Base-by-base conservation (phyloP, 1,284 basidiomycete species). In the Pseudozyma flocculosa region DNA sequence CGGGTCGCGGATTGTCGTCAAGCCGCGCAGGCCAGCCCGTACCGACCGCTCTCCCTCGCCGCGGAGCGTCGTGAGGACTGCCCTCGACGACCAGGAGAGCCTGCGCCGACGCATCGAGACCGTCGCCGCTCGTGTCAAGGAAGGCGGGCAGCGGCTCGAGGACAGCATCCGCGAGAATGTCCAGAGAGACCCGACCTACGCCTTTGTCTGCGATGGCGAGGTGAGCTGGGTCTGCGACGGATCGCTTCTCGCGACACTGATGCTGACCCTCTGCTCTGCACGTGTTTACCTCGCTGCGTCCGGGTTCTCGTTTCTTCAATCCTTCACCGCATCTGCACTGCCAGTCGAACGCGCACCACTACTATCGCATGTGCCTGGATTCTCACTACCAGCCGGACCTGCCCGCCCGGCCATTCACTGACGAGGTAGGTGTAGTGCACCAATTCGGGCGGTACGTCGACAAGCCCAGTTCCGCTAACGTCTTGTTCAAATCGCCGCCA, bases 41-140 rank as follows among this genome's bases (percentile, higher is more conserved):
- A 15, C 7, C 39, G 18, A 40, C 39, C 18, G 39, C 9, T 11
- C 19, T 7, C 37, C 26, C 8, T 40, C 37, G 37, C 44, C 50
- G 17, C 48, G 26, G 5, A 37, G 13, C 5, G 15, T 7, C 17
- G 15, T 50, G 7, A 18, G n/a, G 4, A 15, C 19, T 4, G 19
- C 18, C 7, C 18, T 40, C 17, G 32, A 46, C 13, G 41, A 41
- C 9, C 18, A 32, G 17, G 38, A 48, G 7, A 63, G 44, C 11
- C 52, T 89, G 58, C 84, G 32, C 8, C 32, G 15, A 4, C 32
- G 9, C 11, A 85, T 96, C 54, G 83, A 86, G 39, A 88, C 87
- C 4, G 90, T 96, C 5, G 92, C 90, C 21, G 84, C 84, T 4
- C 88, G 91, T 73, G 86, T 95, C 4, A 86, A 85, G 58, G 86